phyloP scores from a whole-genome alignment of 2,329 filamentous ascomycete genomes.

The Erysiphe pulchra region DNA sequence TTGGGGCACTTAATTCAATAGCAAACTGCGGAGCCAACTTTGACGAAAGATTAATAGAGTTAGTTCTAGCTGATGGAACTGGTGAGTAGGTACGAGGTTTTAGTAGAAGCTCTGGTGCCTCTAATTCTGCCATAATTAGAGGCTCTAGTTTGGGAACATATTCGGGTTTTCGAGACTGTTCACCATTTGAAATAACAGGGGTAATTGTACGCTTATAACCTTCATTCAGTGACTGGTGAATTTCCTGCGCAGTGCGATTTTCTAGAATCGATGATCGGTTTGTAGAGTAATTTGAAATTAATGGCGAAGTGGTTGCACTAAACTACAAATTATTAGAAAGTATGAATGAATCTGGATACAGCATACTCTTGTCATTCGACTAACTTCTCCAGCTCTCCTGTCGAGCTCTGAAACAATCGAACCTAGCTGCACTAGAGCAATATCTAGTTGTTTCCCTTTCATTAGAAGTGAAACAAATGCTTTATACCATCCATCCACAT shows the following conservation, averaged over 20 bases:
- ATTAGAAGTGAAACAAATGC: conserved; percentile 54
- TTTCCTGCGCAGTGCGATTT: conserved; percentile 2
- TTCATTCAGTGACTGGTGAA: conserved; percentile 10
- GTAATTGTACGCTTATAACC: conserved; percentile 8
- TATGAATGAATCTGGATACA: background rate
- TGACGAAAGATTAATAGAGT: conserved; percentile 1
- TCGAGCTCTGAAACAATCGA: conserved; percentile 69
- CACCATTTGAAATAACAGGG: background rate
- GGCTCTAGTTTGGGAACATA: too few species aligned
- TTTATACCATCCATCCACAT: conserved; percentile 70
- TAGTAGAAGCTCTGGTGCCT: conserved; percentile 11
- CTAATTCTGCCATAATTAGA: too few species aligned
- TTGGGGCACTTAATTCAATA: background rate
- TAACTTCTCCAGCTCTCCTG: conserved; percentile 58
- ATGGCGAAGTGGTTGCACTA: conserved; percentile 2
- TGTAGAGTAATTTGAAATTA: conserved; percentile 2
- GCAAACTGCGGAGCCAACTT: background rate
- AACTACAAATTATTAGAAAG: conserved; percentile 6
- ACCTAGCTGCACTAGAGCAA: conserved; percentile 43
- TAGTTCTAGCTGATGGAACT: conserved; percentile 4
- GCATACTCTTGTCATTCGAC: conserved; percentile 48
- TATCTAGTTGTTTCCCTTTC: conserved; percentile 43
- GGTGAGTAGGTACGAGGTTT: conserved; percentile 13
- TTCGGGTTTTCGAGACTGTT: too few species aligned
- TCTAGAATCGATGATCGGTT: conserved; percentile 1